Conservation (phyloP, 2,329 filamentous ascomycete species). For the Falciphora oryzae region DNA sequence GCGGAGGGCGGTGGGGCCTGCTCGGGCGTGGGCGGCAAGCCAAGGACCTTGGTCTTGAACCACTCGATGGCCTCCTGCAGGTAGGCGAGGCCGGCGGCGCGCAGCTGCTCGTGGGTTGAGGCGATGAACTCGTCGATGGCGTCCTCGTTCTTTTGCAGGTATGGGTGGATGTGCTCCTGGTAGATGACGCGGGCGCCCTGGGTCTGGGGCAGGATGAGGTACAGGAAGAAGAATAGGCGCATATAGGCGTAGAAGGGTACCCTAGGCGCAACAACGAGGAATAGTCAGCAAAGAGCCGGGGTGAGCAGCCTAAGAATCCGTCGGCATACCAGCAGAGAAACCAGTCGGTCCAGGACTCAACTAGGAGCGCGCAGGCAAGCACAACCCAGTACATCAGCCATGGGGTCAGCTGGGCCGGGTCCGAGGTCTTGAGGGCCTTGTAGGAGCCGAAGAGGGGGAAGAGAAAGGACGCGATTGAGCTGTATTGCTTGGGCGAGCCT, state of each 20-base stretch:
- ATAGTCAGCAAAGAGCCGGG: conserved; percentile 9
- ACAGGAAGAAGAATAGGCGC: conserved; percentile 79
- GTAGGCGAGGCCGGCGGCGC: conserved; percentile 70
- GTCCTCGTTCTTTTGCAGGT: conserved; percentile 77
- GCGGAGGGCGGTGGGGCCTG: conserved; percentile 34
- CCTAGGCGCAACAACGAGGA: conserved; percentile 35
- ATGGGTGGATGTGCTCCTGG: conserved; percentile 78
- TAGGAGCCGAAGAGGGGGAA: conserved; percentile 97
- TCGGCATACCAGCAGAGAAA: conserved; percentile 67
- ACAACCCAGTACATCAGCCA: conserved; percentile 99
- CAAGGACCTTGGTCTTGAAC: conserved; percentile 72
- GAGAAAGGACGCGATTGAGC: conserved; percentile 80
- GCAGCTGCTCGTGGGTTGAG: conserved; percentile 70
- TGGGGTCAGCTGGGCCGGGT: conserved; percentile 84
- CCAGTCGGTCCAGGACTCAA: conserved; percentile 84
- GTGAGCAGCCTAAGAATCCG: neutral
- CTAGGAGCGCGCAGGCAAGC: conserved; percentile 70
- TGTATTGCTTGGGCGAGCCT: conserved; percentile 29
- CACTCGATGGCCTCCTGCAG: conserved; percentile 65
- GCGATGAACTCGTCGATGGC: conserved; percentile 90
- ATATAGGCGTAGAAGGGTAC: conserved; percentile 92
- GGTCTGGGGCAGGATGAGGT: conserved; percentile 95
- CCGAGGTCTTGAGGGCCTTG: conserved; percentile 90
- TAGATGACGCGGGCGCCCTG: conserved; percentile 87
- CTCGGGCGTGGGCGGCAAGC: conserved; percentile 55